Percentiles rank a stretch among this genome's conserved stretches.
These are phyloP conservation scores for Talaromyces atroroseus DNA, from an alignment of 2,329 filamentous ascomycete genomes.

Conservation along the genomic window DNA sequence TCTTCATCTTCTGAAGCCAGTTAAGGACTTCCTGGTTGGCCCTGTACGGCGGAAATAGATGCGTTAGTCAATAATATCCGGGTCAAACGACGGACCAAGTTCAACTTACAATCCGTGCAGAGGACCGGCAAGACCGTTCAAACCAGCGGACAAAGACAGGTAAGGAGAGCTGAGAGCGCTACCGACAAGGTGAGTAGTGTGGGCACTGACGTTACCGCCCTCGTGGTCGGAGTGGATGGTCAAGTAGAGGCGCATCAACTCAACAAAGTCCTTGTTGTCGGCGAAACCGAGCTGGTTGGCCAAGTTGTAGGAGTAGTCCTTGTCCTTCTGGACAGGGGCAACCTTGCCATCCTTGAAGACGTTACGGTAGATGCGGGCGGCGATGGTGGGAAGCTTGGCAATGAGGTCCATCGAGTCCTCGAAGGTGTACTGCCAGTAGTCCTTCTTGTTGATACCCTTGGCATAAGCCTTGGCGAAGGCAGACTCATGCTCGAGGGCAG, in stretches of 20 bases:
- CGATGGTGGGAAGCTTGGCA: conserved; percentile 97
- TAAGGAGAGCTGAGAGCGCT: conserved; percentile 94
- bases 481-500: conserved; percentile 96
- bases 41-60: conserved; percentile 21
- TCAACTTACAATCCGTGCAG: conserved; percentile 74
- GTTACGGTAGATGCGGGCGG: conserved; percentile 98
- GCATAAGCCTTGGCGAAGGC: conserved; percentile 97
- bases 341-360: conserved; percentile 99
- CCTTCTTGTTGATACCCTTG: conserved; percentile 98
- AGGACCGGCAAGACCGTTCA: conserved; percentile 96
- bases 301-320: conserved; percentile 99
- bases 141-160: conserved; percentile 91
- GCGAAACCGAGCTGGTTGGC: conserved; percentile 98
- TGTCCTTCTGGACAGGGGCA: conserved; percentile 89
- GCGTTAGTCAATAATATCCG: background rate
- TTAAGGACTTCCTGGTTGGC: conserved; percentile 99
- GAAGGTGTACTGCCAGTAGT: conserved; percentile 99
- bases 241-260: conserved; percentile 97
- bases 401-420: conserved; percentile 99
- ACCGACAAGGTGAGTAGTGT: conserved; percentile 97
- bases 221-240: conserved; percentile 99
- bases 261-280: conserved; percentile 91
- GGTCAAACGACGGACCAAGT: background rate
- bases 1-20: conserved; percentile 99
- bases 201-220: conserved; percentile 96